Evolutionary conservation across 2,329 filamentous ascomycete species (phyloP), one percentile per base, ranked within the genome.

Genomic region (Lecanicillium sp.): DNA sequence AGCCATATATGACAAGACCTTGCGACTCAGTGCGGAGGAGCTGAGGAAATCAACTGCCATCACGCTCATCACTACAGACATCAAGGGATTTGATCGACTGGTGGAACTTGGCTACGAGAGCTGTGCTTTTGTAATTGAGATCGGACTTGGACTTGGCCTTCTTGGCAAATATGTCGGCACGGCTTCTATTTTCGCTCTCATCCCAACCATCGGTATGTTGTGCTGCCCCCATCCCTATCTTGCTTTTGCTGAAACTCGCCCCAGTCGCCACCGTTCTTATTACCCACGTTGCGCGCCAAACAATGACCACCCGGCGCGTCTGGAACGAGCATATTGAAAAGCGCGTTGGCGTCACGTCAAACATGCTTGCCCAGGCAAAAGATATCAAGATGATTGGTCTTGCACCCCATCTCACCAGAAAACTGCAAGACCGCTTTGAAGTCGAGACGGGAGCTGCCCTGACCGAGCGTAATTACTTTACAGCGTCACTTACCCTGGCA

Each of bases 361-460:
- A 40, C 14, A 30, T 40, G 4, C 44, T 47, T 12, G 44, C 35
- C n/a, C 44, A 47, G 17, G 17, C 20, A 24, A 40, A 32, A n/a
- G 36, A 39, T 5, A 33, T 47, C 35, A 47, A 40, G 20, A 47
- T 47, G 44, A 21, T 39, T 11, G 44, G 44, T 1, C 36, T 47
- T 8, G 26, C 15, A 1, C 36, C 44, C 9, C 5, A 4, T 4
- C 4, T 40, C 9, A 26, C 35, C 2, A 9, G 5, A 3, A 12
- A 47, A 4, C 14, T 47, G 10, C 44, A 47, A 10, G 11, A 39
- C 10, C 8, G 9, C 4, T 39, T 30, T 9, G 44, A 47, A 14
- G 35, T 4, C 2, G 44, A 47, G 14, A 39, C 20, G 8, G 19
- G 4, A 2, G n/a, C n/a, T 9, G 17, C 44, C n/a, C 24, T 47